Evolutionary conservation across 495 filamentous ascomycete species (phyloP), one percentile per base, ranked within the genome.

Genomic region (Aspergillus bertholletiae): DNA sequence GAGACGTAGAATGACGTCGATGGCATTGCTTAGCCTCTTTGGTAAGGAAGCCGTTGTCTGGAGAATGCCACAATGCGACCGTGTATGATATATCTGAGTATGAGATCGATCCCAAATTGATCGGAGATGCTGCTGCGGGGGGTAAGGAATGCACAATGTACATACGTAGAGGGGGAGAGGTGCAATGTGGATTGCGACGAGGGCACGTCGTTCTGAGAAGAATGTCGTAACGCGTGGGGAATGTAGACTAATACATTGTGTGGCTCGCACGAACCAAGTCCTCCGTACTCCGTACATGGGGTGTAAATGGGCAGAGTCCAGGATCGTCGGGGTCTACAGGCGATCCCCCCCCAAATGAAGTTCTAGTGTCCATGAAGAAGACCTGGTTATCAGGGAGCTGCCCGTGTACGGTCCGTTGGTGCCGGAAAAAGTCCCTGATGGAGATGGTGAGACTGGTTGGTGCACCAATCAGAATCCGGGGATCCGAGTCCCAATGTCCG

Each of bases 1-100:
- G 37, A 37, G 18, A 34, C n/a, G 39, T 15, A 32, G 13, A 45
- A 50, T 58, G 56, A 58, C 56, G 56, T 58, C 56, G 34, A 54
- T 49, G n/a, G 51, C 50, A 47, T 52, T 53, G 24, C 26, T 52
- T 28, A 23, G 11, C 35, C 7, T 43, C 21, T n/a, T 26, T 24
- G 22, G 30, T 32, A 32, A 11, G 30, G 9, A 12, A 32, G 30
- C 30, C 30, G 13, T 12, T 32, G 30, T 32, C 30, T 32, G 30
- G 3, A 9, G 8, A 2, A 11, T 32, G 30, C 30, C 30, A 32
- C 30, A 32, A n/a, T n/a, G n/a, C 26, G 5, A 8, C 26, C 8
- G 26, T 4, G 26, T 8, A 8, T 5, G 4, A 28, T 28, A 4
- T 28, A 28, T 28, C 26, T 28, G 26, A 28, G 34, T 12, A n/a